Evolutionary conservation across 2,329 filamentous ascomycete species (phyloP).

Genomic region (Calonectria naviculata): DNA sequence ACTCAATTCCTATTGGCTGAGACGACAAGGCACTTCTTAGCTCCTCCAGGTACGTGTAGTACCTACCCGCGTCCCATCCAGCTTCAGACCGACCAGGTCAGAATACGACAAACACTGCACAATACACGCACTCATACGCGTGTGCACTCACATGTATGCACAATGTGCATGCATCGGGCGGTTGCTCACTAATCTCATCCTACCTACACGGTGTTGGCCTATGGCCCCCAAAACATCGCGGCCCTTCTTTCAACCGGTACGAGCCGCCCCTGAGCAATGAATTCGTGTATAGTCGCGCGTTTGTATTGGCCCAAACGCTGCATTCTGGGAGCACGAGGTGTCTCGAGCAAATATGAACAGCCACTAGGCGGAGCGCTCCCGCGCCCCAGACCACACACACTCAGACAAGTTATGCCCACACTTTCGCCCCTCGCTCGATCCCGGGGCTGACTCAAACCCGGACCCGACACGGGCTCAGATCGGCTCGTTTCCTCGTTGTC

Average conservation of each 20-base stretch:
- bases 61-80: background rate
- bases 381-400: background rate
- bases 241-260: background rate
- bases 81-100: background rate
- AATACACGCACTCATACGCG: background rate
- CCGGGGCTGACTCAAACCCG: background rate
- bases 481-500: background rate
- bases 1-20: background rate
- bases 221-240: slow-evolving; percentile 1
- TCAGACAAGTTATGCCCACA: background rate
- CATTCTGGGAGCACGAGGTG: background rate
- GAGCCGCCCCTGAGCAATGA: background rate
- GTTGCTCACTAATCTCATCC: background rate
- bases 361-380: slow-evolving; percentile 3
- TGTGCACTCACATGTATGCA: background rate
- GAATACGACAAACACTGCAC: background rate
- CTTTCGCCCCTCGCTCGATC: background rate
- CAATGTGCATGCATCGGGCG: background rate
- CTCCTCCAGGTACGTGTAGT: background rate
- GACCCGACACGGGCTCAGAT: background rate
- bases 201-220: background rate
- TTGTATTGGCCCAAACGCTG: background rate
- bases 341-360: background rate
- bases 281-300: background rate
- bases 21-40: background rate